Evolutionary conservation across 768 basidiomycete genomes (phyloP).

Genomic region (Psilocybe tampanensis): DNA sequence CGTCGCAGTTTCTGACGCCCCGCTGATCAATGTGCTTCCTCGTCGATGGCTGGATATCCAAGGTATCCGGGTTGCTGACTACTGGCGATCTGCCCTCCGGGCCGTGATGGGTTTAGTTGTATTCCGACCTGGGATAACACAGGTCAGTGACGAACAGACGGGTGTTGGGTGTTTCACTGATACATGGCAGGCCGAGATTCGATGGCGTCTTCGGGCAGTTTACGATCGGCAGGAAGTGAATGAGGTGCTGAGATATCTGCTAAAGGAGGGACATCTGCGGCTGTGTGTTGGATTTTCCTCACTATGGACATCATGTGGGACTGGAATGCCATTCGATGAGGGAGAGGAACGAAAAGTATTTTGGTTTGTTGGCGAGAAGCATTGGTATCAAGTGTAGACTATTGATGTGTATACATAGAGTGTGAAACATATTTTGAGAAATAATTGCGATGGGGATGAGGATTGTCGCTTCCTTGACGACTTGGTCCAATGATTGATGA

Average conservation of each 20-base stretch:
- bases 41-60: slow-evolving; percentile 78
- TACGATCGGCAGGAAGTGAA: slow-evolving; percentile 77
- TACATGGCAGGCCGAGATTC: slow-evolving; percentile 57
- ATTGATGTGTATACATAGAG: slow-evolving; percentile 4
- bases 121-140: slow-evolving; percentile 73
- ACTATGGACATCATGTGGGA: slow-evolving; percentile 20
- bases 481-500: slow-evolving; percentile 14
- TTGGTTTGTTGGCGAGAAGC: slow-evolving; percentile 60
- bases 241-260: slow-evolving; percentile 59
- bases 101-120: slow-evolving; percentile 69
- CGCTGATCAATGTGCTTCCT: slow-evolving; percentile 53
- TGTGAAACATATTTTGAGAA: background rate
- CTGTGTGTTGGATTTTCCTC: slow-evolving; percentile 28
- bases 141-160: slow-evolving; percentile 46
- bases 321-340: slow-evolving; percentile 45
- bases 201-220: slow-evolving; percentile 69
- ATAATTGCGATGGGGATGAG: slow-evolving; percentile 17
- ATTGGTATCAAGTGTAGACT: slow-evolving; percentile 67
- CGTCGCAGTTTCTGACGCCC: slow-evolving; percentile 50
- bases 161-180: slow-evolving; percentile 4
- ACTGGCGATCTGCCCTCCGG: slow-evolving; percentile 73
- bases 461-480: slow-evolving; percentile 22
- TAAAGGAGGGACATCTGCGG: slow-evolving; percentile 52
- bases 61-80: slow-evolving; percentile 59
- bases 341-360: slow-evolving; percentile 51